Evolutionary conservation across 148 eudicot species (phyloP), one percentile per base, ranked within the genome.

Genomic region (Chenopodium formosanum): DNA sequence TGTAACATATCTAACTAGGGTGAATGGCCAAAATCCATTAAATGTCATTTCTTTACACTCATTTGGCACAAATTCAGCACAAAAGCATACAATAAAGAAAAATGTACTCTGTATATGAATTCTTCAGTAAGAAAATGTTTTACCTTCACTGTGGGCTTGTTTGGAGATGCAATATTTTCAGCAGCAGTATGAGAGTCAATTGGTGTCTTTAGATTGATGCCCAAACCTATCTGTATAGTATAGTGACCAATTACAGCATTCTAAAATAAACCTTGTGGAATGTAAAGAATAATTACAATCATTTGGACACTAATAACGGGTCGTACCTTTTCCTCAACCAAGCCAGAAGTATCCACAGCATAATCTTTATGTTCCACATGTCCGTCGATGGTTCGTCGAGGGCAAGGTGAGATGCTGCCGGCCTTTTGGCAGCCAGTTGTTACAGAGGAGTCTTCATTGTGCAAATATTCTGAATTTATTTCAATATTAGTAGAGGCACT

Each of bases 321-420:
- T 67, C 46, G 48, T 88, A 92, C 97, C 92, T 93, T 92, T 74
- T 83, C 83, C 75, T 86, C 83, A 47, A 60, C 32, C 63, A 84
- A 83, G 70, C 62, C 76, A 67, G 83, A 81, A 62, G 82, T 81
- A 65, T 80, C 83, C 74, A 74, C 86, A 64, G 77, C 80, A 87
- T 82, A 67, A 71, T 77, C 84, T 53, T 79, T 62, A 73, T 65
- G 81, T 71, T 83, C 83, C 66, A 73, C 58, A 84, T 82, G 76
- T 80, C 77, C 68, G 44, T 73, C 84, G 67, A 81, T 64, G 76
- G 66, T 82, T 50, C 71, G 81, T 73, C 79, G 86, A 83, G 85
- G 40, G 84, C 79, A 81, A 27, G 84, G 85, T 52, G 85, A 73
- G 56, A 81, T 67, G 79, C 78, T 78, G 70, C 78, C 83, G 62